Base-by-base conservation (phyloP, 306 rosid species). In the Prunus fruticosa region DNA sequence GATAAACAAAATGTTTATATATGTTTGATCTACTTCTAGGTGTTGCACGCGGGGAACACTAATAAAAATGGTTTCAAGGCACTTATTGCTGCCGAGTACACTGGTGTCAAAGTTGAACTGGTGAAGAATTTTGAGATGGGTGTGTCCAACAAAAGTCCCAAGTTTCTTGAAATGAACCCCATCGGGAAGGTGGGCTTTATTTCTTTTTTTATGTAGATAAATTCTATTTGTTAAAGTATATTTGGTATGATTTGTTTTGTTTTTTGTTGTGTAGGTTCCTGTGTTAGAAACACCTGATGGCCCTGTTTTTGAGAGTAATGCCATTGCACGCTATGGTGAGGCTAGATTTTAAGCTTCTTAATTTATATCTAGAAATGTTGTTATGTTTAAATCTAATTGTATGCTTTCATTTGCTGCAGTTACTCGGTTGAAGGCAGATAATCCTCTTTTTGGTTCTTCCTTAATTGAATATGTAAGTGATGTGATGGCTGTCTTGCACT, bases 301-400 rank as follows among this genome's bases (percentile, higher is more conserved):
- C 67, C 78, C 91, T 1, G 32, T 92, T 15, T 92, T 90, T 53
- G 96, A 92, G 88, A 92, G 96, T 78, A 92, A 92, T 74, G 97
- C 97, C 4, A 90, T 89, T 72, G 96, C 97, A 8, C 93, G 96
- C 32, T 87, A 90, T 53, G 96, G 96, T 92, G 82, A 77, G 82
- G 10, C 47, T 25, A 13, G 57, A 30, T 64, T 67, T 56, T 25
- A 13, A 28, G 28, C 19, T 45, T 65, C 53, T 14, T 15, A 3
- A 23, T 30, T 43, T 80, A 3, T 60, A 16, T 56, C 4, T 34
- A 22, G n/a, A 28, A 6, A 11, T 65, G 18, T 53, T 23, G 53
- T 14, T 30, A 9, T 32, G 28, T 41, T 28, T 45, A 51, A 45
- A 19, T 22, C 58, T 53, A 13, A 28, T 43, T 11, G 14, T n/a